phyloP scores from a whole-genome alignment of 371 early-diverging fungal species.

The Apophysomyces elegans region DNA sequence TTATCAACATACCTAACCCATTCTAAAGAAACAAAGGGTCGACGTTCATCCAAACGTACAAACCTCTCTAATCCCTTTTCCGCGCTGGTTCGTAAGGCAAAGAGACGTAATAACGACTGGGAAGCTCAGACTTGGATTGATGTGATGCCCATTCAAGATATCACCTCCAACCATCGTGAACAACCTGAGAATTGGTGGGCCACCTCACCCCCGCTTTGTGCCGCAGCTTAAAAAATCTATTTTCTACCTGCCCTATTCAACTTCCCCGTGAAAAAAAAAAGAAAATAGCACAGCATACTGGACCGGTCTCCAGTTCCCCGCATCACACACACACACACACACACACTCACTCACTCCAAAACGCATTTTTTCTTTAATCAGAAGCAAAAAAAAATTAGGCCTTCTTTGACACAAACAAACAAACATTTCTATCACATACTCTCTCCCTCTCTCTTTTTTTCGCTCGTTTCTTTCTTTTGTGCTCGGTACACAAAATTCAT shows the following conservation, averaged over 20 bases:
- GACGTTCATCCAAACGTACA: slow-evolving; percentile 17
- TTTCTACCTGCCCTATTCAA: not conserved
- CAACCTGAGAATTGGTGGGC: slow-evolving; percentile 28
- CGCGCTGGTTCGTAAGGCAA: slow-evolving; percentile 16
- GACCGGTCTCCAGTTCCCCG: slow-evolving; percentile 8
- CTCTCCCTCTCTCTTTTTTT: too few species aligned
- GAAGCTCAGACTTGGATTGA: slow-evolving; percentile 18
- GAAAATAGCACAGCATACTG: not conserved
- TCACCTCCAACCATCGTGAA: slow-evolving; percentile 4
- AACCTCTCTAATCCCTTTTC: slow-evolving; percentile 18
- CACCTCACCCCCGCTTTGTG: slow-evolving; percentile 18
- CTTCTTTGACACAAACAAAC: too few species aligned
- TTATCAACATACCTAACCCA: not conserved
- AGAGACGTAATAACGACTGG: slow-evolving; percentile 13
- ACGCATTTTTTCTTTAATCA: too few species aligned
- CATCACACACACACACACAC: not conserved
- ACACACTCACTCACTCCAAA: too few species aligned
- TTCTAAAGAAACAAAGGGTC: not conserved
- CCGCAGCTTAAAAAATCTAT: not conserved
- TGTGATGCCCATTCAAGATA: slow-evolving; percentile 19
- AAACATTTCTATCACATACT: too few species aligned
- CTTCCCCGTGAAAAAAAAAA: not conserved
- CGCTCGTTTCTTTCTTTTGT: too few species aligned
- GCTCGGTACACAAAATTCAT: too few species aligned
- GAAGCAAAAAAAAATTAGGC: too few species aligned